Evolutionary conservation across 257 asterid genomes (phyloP).

Genomic region (Galeopsis tetrahit): DNA sequence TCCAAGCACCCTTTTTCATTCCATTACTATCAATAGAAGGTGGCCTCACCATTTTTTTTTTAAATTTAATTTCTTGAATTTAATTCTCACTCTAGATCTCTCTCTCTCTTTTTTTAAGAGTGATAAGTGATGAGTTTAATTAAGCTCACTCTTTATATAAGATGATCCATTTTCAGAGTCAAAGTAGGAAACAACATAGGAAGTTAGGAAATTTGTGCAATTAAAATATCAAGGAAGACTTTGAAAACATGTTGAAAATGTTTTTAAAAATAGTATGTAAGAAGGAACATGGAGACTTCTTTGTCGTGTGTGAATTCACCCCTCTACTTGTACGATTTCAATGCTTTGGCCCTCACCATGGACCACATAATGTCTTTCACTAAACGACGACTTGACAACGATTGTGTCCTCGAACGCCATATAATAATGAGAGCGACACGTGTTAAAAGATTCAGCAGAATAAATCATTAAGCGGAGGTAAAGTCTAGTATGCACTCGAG

Average conservation of each 20-base stretch:
- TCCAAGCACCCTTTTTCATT: conserved; percentile 47
- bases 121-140: too few relatives aligned
- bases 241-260: conserved; percentile 13
- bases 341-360: not conserved
- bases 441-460: too few relatives aligned
- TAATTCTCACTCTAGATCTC: not conserved
- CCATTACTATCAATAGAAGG: conserved; percentile 45
- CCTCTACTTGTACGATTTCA: not conserved
- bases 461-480: too few relatives aligned
- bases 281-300: conserved; percentile 20
- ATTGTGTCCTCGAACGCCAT: not conserved
- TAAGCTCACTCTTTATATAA: conserved; percentile 37
- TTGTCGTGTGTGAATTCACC: not conserved
- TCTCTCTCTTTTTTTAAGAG: not conserved
- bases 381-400: not conserved
- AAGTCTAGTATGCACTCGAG: too few relatives aligned
- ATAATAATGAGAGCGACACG: too few relatives aligned
- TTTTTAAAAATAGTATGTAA: not conserved
- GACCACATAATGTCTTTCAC: not conserved
- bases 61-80: too few relatives aligned
- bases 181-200: conserved; percentile 30
- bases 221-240: not conserved
- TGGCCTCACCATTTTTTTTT: conserved; percentile 46
- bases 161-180: conserved; percentile 11
- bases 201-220: conserved; percentile 20